Evolutionary conservation across 768 basidiomycete species (phyloP).

Genomic region (Termitomyces sp.): DNA sequence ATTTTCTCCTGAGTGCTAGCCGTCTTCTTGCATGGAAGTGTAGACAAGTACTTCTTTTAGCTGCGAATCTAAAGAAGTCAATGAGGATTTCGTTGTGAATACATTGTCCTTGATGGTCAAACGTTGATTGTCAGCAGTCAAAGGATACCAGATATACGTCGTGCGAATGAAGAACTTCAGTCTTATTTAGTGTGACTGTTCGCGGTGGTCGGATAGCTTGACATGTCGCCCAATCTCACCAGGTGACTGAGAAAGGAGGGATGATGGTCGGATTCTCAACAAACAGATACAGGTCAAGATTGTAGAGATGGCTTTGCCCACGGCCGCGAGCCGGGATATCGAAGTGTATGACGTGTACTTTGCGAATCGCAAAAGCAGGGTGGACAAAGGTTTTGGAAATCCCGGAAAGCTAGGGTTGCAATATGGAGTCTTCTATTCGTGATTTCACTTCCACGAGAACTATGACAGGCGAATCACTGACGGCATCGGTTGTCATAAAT

Average conservation of each 20-base stretch:
- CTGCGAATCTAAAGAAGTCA: no score
- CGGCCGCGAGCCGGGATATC: background rate
- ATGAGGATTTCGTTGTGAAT: background rate
- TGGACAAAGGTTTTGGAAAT: background rate
- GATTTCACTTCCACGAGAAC: background rate
- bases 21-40: background rate
- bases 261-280: background rate
- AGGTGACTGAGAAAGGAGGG: background rate
- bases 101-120: no score
- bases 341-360: background rate
- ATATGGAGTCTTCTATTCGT: background rate
- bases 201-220: background rate
- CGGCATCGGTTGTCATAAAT: background rate
- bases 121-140: no score
- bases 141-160: background rate
- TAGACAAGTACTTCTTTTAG: background rate
- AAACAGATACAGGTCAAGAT: background rate
- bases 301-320: background rate
- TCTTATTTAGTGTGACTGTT: background rate
- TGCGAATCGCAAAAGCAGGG: background rate
- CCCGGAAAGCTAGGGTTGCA: background rate
- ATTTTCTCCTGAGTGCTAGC: background rate
- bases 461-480: background rate
- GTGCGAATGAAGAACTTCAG: background rate
- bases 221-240: no score